Conservation (phyloP, 1,284 basidiomycete species). For the Ustilago loliicola region DNA sequence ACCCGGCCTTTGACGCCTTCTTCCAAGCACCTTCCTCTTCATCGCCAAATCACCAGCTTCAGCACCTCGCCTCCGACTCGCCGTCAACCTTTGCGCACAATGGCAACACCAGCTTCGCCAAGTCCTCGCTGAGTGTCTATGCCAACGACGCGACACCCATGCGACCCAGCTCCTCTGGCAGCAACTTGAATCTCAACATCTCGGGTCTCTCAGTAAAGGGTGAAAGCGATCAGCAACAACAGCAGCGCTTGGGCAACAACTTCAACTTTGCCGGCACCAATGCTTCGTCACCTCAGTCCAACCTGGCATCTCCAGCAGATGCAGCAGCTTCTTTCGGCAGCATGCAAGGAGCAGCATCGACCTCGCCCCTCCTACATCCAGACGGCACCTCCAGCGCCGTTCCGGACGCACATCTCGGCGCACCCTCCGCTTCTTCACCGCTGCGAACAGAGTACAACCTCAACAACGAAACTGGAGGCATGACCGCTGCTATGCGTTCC, state of each 20-base stretch:
- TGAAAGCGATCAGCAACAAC: constrained; percentile 27
- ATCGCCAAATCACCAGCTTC: constrained; percentile 26
- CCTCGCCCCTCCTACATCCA: constrained; percentile 33
- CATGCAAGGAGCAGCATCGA: constrained; percentile 3
- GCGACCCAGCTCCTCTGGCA: constrained; percentile 37
- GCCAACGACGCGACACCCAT: constrained; percentile 17
- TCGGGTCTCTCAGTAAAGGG: constrained; percentile 45
- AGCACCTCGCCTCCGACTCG: constrained; percentile 18
- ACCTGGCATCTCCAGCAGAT: constrained; percentile 37
- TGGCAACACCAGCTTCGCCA: constrained; percentile 14
- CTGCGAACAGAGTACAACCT: constrained; percentile 38
- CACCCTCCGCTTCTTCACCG: constrained; percentile 29
- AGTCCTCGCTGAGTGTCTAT: constrained; percentile 23
- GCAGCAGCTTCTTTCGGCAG: constrained; percentile 12
- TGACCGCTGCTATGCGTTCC: constrained; percentile 37
- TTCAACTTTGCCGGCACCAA: constrained; percentile 20
- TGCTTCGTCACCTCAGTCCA: constrained; percentile 35
- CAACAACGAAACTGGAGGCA: constrained; percentile 14
- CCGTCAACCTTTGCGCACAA: constrained; percentile 14
- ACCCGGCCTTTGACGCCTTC: constrained; percentile 49
- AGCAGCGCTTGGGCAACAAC: constrained; percentile 20
- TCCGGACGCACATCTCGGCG: constrained; percentile 27
- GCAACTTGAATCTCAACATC: constrained; percentile 53
- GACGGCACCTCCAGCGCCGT: constrained; percentile 11
- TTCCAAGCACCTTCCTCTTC: constrained; percentile 41